Conservation (phyloP, 176 grass and related monocot genomes). For the Triticum aestivum region DNA sequence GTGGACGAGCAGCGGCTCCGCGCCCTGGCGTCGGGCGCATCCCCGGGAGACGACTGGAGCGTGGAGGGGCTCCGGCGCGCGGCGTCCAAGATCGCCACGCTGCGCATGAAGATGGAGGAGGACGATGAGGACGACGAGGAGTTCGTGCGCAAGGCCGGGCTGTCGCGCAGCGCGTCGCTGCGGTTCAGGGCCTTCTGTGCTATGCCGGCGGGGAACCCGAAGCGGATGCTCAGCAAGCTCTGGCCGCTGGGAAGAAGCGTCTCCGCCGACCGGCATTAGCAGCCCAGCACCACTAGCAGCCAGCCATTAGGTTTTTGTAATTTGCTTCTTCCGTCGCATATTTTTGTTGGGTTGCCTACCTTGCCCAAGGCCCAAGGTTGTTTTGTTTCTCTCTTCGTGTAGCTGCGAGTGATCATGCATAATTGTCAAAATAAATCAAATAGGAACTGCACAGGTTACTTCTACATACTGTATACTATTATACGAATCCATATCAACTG, state of each 20-base stretch:
- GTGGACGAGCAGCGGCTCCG: slow-evolving; percentile 48
- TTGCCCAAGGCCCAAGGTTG: slow-evolving; percentile 23
- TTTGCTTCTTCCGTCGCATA: not conserved
- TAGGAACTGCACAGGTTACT: slow-evolving; percentile 36
- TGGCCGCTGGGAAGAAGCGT: slow-evolving; percentile 62
- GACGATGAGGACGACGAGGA: slow-evolving; percentile 50
- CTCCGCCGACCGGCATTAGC: slow-evolving; percentile 48
- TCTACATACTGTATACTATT: not conserved
- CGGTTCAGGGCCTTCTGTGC: slow-evolving; percentile 80
- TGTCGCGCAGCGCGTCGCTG: slow-evolving; percentile 66
- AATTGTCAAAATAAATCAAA: slow-evolving; percentile 35
- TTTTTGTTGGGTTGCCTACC: slow-evolving; percentile 1
- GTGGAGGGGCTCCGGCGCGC: slow-evolving; percentile 54
- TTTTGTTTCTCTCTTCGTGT: slow-evolving; percentile 22
- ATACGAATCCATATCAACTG: too few relatives aligned
- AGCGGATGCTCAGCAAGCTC: slow-evolving; percentile 75
- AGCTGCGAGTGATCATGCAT: slow-evolving; percentile 26
- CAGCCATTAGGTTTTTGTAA: slow-evolving; percentile 19
- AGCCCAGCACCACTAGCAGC: not conserved
- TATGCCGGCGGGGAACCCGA: slow-evolving; percentile 74
- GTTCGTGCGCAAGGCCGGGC: slow-evolving; percentile 56
- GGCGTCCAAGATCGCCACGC: slow-evolving; percentile 72
- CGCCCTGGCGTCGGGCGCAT: slow-evolving; percentile 37
- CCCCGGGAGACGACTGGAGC: slow-evolving; percentile 63
- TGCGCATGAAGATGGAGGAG: slow-evolving; percentile 93